Conservation (phyloP, 345 rosid genomes). For the Tarenaya hassleriana region DNA sequence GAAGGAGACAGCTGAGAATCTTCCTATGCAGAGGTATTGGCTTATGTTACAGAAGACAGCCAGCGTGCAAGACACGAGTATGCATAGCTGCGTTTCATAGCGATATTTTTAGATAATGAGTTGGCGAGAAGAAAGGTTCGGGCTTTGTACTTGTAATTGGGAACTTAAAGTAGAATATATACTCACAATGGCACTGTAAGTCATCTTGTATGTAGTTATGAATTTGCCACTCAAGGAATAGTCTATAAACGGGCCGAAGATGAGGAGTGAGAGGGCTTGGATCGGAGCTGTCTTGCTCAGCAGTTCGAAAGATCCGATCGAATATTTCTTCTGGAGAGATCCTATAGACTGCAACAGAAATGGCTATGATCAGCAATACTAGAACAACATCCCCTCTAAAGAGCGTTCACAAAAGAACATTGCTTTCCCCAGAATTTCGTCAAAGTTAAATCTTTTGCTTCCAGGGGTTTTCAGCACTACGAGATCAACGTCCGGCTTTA, state of each 20-base stretch:
- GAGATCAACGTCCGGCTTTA: too few relatives aligned
- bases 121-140: not conserved
- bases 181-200: slow-evolving; percentile 71
- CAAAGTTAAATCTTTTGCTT: too few relatives aligned
- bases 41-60: slow-evolving; percentile 83
- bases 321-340: slow-evolving; percentile 85
- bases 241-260: slow-evolving; percentile 79
- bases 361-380: slow-evolving; percentile 8
- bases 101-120: slow-evolving; percentile 8
- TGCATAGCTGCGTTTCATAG: slow-evolving; percentile 55
- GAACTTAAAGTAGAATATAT: not conserved
- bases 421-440: too few relatives aligned
- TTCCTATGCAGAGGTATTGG: slow-evolving; percentile 79
- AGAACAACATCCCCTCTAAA: not conserved
- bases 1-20: slow-evolving; percentile 69
- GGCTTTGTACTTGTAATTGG: not conserved
- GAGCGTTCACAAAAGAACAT: not conserved
- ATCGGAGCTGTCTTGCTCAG: slow-evolving; percentile 93
- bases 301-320: slow-evolving; percentile 86
- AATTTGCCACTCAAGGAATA: slow-evolving; percentile 63
- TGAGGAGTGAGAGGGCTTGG: slow-evolving; percentile 91
- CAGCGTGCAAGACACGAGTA: slow-evolving; percentile 68
- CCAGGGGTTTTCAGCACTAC: too few relatives aligned
- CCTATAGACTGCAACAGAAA: slow-evolving; percentile 68
- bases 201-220: slow-evolving; percentile 56